Conservation (phyloP, 805 yeast genomes). For the Kazachstania kunashirensis region DNA sequence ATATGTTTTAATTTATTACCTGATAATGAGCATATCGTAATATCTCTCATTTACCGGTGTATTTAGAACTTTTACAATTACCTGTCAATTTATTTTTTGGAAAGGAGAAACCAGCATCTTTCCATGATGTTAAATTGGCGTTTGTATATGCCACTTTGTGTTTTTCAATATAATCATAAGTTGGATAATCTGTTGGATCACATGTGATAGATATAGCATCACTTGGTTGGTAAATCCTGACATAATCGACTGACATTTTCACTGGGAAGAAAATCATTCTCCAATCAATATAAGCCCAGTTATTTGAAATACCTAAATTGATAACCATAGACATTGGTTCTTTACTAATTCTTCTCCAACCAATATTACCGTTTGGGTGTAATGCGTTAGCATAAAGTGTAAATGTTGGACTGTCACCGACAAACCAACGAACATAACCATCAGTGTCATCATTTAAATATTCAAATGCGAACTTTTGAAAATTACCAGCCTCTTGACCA, state of each 20-base stretch:
- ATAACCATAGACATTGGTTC: slow-evolving; percentile 89
- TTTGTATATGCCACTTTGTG: slow-evolving; percentile 65
- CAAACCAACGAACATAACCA: slow-evolving; percentile 81
- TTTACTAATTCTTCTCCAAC: slow-evolving; percentile 67
- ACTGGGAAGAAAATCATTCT: slow-evolving; percentile 68
- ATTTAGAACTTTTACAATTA: slow-evolving; percentile 34
- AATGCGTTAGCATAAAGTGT: slow-evolving; percentile 66
- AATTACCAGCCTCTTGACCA: slow-evolving; percentile 43
- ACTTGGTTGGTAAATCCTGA: slow-evolving; percentile 83
- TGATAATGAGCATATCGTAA: too few relatives aligned
- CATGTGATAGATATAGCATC: slow-evolving; percentile 57
- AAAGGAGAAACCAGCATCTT: slow-evolving; percentile 54
- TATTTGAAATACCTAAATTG: slow-evolving; percentile 83
- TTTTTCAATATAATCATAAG: slow-evolving; percentile 64
- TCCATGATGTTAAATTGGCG: slow-evolving; percentile 67
- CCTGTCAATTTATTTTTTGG: slow-evolving; percentile 58
- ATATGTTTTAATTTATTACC: too few relatives aligned
- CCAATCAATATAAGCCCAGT: slow-evolving; percentile 95
- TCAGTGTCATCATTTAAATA: slow-evolving; percentile 56
- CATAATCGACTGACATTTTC: slow-evolving; percentile 69
- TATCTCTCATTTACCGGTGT: too few relatives aligned
- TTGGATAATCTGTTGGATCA: slow-evolving; percentile 81
- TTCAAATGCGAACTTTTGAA: slow-evolving; percentile 72
- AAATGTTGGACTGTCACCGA: slow-evolving; percentile 70
- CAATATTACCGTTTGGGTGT: slow-evolving; percentile 86